A percentile compares a stretch with the other conserved stretches of the same genome.
Conservation (phyloP, 495 filamentous ascomycete species). For the Penicillium tannophilum region DNA sequence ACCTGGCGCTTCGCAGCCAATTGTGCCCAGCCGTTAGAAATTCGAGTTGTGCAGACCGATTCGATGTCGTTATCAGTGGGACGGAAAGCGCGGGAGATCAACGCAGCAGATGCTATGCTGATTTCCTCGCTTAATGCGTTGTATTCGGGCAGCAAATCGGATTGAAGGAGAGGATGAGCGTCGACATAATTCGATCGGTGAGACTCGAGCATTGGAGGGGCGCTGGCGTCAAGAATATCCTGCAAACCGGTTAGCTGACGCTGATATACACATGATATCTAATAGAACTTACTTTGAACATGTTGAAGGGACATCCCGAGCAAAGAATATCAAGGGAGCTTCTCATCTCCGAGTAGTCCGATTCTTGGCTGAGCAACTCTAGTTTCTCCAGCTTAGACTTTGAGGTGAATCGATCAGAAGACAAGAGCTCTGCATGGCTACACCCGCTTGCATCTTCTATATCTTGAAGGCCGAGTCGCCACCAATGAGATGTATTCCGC, state of each 20-base stretch:
- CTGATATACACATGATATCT: not conserved
- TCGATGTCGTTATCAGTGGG: constrained; percentile 32
- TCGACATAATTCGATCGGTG: constrained; percentile 64
- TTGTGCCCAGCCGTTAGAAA: constrained; percentile 26
- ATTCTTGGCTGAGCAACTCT: constrained; percentile 29
- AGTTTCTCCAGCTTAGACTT: constrained; percentile 31
- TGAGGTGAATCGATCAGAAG: constrained; percentile 11
- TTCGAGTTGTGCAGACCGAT: constrained; percentile 26
- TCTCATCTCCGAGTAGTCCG: constrained; percentile 36
- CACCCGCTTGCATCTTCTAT: constrained; percentile 29
- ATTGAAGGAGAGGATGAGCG: constrained; percentile 62
- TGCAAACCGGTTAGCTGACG: constrained; percentile 31
- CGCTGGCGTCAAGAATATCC: constrained; percentile 61
- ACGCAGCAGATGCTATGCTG: constrained; percentile 37
- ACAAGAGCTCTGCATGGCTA: constrained; percentile 10
- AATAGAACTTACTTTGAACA: constrained; percentile 28
- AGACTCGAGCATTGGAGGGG: constrained; percentile 60
- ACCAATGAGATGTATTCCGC: constrained; percentile 40
- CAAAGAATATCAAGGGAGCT: constrained; percentile 44
- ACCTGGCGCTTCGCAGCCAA: constrained; percentile 17
- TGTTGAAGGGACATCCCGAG: constrained; percentile 32
- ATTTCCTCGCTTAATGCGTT: constrained; percentile 38
- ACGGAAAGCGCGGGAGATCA: constrained; percentile 35
- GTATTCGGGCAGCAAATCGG: constrained; percentile 43
- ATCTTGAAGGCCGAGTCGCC: constrained; percentile 43